Base-by-base conservation (phyloP, 1,284 basidiomycete genomes). In the Microbotryum saponariae region DNA sequence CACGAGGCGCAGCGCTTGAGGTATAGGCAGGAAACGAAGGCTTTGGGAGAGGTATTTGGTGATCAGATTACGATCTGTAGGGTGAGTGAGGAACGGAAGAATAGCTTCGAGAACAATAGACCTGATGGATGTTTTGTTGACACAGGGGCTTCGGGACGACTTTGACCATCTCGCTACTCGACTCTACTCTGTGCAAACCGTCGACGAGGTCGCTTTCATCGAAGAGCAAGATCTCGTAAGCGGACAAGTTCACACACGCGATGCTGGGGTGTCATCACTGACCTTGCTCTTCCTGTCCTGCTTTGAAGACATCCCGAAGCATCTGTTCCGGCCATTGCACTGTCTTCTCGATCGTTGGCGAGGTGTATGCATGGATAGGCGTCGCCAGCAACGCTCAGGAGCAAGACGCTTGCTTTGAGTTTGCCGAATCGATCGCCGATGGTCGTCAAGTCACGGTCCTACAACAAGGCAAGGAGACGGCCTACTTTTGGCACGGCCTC, bases 361-460 rank as follows among this genome's bases (percentile, higher is more conserved):
- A 68, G 52, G 64, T 68, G 5, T 68, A 58, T 45, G 63, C 61
- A 16, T 68, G 63, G 63, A 55, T 61, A 23, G 66, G 66, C 14
- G 50, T 52, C 14, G 66, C 63, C 10, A 58, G 58, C 12, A 51
- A 23, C 3, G 52, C 54, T 10, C 44, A 51, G 10, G 66, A 68
- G 33, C 58, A 57, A 20, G 44, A 54, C 12, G 51, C 61, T 12
- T 51, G 48, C 29, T 62, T 56, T 48, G 59, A 66, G 27, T 66
- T 63, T 21, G 65, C 65, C 12, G 65, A 66, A 45, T 54, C 59
- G 18, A 59, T 66, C 33, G 61, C 65, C 6, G 65, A 66, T 16
- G 65, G 62, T 5, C 27, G 65, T 6, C 29, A 44, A 0, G 50
- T 66, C 7, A 55, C 33, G 0, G 54, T 63, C 6, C 23, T 61